phyloP scores from a whole-genome alignment of 495 filamentous ascomycete species.

The Neurospora cerealis region DNA sequence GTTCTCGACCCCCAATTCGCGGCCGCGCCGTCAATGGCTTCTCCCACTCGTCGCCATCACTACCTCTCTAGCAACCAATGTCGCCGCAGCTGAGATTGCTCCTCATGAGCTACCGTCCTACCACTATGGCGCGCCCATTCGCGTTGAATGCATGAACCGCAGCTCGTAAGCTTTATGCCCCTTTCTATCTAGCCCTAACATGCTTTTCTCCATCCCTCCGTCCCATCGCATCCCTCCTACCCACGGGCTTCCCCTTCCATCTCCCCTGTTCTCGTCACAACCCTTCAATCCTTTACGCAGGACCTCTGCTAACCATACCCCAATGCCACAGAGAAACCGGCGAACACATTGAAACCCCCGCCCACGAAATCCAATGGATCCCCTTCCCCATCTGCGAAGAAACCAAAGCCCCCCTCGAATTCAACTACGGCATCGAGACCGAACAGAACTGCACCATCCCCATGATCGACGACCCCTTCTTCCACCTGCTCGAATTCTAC shows the following conservation, averaged over 20 bases:
- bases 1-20: background rate
- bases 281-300: background rate
- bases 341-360: conserved; percentile 67
- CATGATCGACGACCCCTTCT: conserved; percentile 76
- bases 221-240: background rate
- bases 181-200: too few relatives aligned
- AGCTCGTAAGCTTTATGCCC: conserved; percentile 32
- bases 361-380: conserved; percentile 83
- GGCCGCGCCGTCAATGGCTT: background rate
- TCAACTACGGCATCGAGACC: conserved; percentile 75
- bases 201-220: too few relatives aligned
- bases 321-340: conserved; percentile 43
- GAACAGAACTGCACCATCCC: conserved; percentile 89
- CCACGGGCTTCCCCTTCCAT: background rate
- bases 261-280: background rate
- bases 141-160: conserved; percentile 46
- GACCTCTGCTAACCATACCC: background rate
- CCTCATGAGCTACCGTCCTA: conserved; percentile 31
- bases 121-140: conserved; percentile 38
- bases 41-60: background rate
- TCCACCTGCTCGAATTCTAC: conserved; percentile 98
- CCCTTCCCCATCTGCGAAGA: conserved; percentile 91
- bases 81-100: background rate
- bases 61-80: background rate
- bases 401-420: conserved; percentile 67